These are phyloP conservation scores for Fusarium duplospermum DNA, from an alignment of 2,329 filamentous ascomycete genomes.

Conservation along the genomic window DNA sequence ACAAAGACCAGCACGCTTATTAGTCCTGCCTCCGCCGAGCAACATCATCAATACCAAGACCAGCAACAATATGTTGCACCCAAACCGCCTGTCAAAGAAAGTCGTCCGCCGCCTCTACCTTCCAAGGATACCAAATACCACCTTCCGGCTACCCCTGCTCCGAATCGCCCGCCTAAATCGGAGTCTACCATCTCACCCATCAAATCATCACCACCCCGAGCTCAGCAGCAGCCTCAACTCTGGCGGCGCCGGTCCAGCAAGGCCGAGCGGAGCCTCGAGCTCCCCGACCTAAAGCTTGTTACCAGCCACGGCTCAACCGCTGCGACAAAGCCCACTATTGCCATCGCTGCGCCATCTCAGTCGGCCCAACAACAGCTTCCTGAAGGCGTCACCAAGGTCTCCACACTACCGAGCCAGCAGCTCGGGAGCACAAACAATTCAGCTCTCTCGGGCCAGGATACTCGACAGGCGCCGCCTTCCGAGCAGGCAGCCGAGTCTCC, in stretches of 20 bases:
- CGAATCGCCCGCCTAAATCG: constrained; percentile 21
- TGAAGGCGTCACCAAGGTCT: constrained; percentile 28
- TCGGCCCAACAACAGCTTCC: constrained; percentile 31
- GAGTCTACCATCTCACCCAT: constrained; percentile 27
- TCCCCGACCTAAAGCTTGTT: constrained; percentile 62
- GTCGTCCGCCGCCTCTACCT: constrained; percentile 39
- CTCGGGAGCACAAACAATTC: constrained; percentile 18
- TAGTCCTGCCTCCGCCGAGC: constrained; percentile 32
- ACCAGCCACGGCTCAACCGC: constrained; percentile 64
- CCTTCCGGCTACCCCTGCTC: constrained; percentile 37
- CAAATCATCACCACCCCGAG: constrained; percentile 43
- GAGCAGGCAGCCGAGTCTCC: constrained; percentile 32
- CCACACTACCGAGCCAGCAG: constrained; percentile 32
- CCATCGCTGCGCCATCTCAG: constrained; percentile 18
- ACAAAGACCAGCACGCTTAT: constrained; percentile 34
- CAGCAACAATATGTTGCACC: constrained; percentile 39
- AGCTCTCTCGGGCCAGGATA: constrained; percentile 23
- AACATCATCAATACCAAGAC: constrained; percentile 31
- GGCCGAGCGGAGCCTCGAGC: constrained; percentile 58
- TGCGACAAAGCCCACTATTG: constrained; percentile 38
- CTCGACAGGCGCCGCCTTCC: constrained; percentile 18
- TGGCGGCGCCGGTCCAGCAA: constrained; percentile 66
- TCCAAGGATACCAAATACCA: constrained; percentile 43
- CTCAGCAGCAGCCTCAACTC: constrained; percentile 46
- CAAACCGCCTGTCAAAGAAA: constrained; percentile 12